phyloP scores from a whole-genome alignment of 2,329 filamentous ascomycete genomes.

The Mycocentrospora acerina region DNA sequence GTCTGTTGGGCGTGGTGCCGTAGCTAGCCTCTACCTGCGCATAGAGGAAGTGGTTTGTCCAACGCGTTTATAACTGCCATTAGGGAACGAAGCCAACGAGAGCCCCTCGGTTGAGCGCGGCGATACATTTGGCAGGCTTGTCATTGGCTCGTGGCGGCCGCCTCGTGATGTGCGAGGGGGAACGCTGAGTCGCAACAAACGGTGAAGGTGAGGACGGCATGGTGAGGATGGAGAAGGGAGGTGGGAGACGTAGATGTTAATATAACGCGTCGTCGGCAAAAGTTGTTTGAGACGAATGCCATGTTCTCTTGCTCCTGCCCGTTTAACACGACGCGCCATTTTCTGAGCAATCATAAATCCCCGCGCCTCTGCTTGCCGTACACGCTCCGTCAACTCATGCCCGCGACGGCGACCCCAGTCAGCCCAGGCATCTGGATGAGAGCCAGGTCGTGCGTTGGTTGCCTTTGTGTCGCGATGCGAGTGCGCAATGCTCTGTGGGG shows the following conservation, averaged over 20 bases:
- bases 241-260: neutral
- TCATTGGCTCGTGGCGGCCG: constrained; percentile 19
- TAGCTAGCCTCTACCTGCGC: constrained; percentile 25
- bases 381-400: too few relatives aligned
- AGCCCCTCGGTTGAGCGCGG: constrained; percentile 25
- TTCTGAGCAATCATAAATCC: too few relatives aligned
- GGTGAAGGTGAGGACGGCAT: constrained; percentile 1
- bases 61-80: constrained; percentile 16
- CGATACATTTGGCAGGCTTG: constrained; percentile 17
- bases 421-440: too few relatives aligned
- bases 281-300: too few relatives aligned
- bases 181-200: constrained; percentile 1
- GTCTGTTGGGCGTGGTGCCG: constrained; percentile 22
- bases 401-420: too few relatives aligned
- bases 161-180: constrained; percentile 12
- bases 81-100: constrained; percentile 10
- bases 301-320: too few relatives aligned
- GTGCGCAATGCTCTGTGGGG: too few relatives aligned
- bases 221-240: neutral
- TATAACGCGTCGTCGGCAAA: neutral
- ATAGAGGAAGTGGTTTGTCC: constrained; percentile 18
- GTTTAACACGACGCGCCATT: too few relatives aligned
- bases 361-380: too few relatives aligned
- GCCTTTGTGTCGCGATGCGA: too few relatives aligned
- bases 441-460: too few relatives aligned